Evolutionary conservation across 768 basidiomycete genomes (phyloP), one percentile per base, ranked within the genome.

Genomic region (Mycena galericulata): DNA sequence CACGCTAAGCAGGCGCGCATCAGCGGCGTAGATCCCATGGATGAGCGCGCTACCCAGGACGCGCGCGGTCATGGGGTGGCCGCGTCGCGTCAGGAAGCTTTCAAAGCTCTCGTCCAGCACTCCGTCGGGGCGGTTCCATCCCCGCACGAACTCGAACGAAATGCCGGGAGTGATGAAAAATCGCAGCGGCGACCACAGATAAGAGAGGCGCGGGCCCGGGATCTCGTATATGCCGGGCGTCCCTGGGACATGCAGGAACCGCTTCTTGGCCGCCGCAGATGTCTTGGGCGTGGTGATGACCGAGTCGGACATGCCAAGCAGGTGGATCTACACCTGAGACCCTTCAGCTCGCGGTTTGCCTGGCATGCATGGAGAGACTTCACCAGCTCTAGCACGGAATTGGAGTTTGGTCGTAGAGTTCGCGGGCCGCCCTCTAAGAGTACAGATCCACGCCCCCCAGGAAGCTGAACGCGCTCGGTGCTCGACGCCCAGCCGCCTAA

Each of bases 1-100:
- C 3, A 95, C 83, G 65, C 93, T 94, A 20, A 99, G 79, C 43
- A 81, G 73, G 3, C 92, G 81, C 2, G 96, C 88, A 73, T 97
- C 95, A 0, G 95, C 89, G 1, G 95, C 96, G 76, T 98, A 98
- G 62, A 99, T 93, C 0, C 97, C 97, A 74, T 98, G 97, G 1
- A 96, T 89, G 65, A 98, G 81, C 0, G 97, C 92, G 86, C 94
- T 75, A 45, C 92, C 89, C 61, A 98, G 85, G 3, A 87, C 85
- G 18, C 89, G 86, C 1, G 97, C 95, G 72, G 97, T 87, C 2
- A 83, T 78, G 8, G 83, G 76, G 0, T 95, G 94, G 63, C 98
- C 92, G 26, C 94, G 84, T 15, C 94, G 85, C 0, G 87, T 76
- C 62, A 98, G 76, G 71, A 99, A 93, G 0, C 88, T 78, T 69